Evolutionary conservation across 2,329 filamentous ascomycete species (phyloP), one percentile per base, ranked within the genome.

Genomic region (Fusarium begoniae): DNA sequence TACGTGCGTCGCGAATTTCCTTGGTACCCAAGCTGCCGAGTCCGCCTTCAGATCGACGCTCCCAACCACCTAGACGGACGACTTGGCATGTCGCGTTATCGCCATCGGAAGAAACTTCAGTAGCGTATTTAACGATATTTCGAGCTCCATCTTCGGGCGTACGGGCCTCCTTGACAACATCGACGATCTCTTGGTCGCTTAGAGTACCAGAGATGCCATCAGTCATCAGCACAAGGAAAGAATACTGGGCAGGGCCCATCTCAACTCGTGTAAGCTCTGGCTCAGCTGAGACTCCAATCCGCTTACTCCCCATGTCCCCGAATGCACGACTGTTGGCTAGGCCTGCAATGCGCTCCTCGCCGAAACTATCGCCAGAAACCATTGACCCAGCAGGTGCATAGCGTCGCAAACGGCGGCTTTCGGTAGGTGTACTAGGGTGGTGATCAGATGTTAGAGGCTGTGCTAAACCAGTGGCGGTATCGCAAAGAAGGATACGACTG

Each of bases 261-360:
- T 98, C 94, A 18, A 95, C 86, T 41, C 93, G 91, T 3, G 90
- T 90, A 69, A 98, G 90, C 79, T 98, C 95, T 0, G 96, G 96
- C 83, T 99, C 96, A 4, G 96, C 96, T 8, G 93, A 95, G 18
- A 99, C 96, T 35, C 96, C 96, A 59, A 98, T 92, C 60, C 96
- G 93, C 84, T 99, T 99, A 65, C 91, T 94, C 40, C 89, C 89
- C 84, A 98, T 94, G 84, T 99, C 96, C 32, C 96, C 96, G 80
- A 99, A 98, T 8, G 96, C 89, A 37, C 96, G 93, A 38, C 94
- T 97, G 84, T 99, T 99, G 76, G 96, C 96, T 1, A 99, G 88
- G 0, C 96, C 96, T 20, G 92, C 92, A 82, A 99, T 96, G 76
- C 96, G 94, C 83, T 98, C 95, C 84, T 99, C 96, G 79, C 96